phyloP scores from a whole-genome alignment of 768 basidiomycete species.

The Cytidiella melzeri region DNA sequence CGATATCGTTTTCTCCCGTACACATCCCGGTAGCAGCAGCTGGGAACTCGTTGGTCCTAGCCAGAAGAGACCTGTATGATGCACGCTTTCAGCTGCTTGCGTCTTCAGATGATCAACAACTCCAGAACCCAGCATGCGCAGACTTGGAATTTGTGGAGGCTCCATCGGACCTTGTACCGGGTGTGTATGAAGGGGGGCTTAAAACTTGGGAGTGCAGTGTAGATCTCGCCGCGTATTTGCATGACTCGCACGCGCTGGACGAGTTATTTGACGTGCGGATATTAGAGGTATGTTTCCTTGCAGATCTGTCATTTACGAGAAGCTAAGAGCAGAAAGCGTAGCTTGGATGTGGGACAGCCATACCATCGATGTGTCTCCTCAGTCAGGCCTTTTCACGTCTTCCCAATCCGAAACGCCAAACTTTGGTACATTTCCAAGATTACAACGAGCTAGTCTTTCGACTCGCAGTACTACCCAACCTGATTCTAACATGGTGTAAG shows the following conservation, averaged over 20 bases:
- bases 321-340: slow-evolving; percentile 28
- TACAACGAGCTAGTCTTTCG: slow-evolving; percentile 81
- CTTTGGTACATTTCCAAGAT: slow-evolving; percentile 76
- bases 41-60: slow-evolving; percentile 32
- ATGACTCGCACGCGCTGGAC: not conserved
- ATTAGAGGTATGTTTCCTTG: slow-evolving; percentile 7
- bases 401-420: slow-evolving; percentile 14
- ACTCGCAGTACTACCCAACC: slow-evolving; percentile 73
- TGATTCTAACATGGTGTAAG: slow-evolving; percentile 80
- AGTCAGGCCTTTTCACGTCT: slow-evolving; percentile 44
- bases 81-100: slow-evolving; percentile 91
- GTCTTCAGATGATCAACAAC: slow-evolving; percentile 28
- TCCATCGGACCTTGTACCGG: slow-evolving; percentile 85
- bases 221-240: slow-evolving; percentile 71
- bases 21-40: slow-evolving; percentile 38
- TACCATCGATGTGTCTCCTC: slow-evolving; percentile 76
- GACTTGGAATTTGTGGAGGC: slow-evolving; percentile 67
- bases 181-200: slow-evolving; percentile 91
- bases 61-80: slow-evolving; percentile 88
- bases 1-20: slow-evolving; percentile 79
- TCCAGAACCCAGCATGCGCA: not conserved
- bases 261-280: slow-evolving; percentile 17
- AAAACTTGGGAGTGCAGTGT: slow-evolving; percentile 98
- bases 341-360: slow-evolving; percentile 91
- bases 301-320: not conserved